These are phyloP conservation scores for Ustilago sp. DNA, from an alignment of 1,284 basidiomycete genomes.

Conservation along the genomic window DNA sequence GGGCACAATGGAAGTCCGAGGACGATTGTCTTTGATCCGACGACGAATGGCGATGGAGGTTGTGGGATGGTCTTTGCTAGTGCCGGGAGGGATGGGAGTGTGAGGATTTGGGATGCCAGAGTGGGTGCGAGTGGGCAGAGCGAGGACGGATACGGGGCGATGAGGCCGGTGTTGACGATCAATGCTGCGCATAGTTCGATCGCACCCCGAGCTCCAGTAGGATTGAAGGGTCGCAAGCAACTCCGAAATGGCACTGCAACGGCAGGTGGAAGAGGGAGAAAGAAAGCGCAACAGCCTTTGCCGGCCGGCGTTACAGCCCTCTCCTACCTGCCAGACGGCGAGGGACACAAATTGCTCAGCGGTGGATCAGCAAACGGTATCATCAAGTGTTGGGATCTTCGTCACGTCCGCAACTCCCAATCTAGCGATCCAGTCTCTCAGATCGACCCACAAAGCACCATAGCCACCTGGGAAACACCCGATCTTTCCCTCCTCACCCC, in stretches of 20 bases:
- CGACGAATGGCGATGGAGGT: constrained; percentile 37
- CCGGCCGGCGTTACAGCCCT: constrained; percentile 58
- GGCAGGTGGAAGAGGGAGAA: constrained; percentile 10
- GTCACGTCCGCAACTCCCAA: constrained; percentile 31
- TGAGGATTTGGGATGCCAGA: constrained; percentile 64
- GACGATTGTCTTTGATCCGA: constrained; percentile 63
- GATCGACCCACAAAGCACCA: constrained; percentile 12
- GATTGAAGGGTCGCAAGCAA: constrained; percentile 13
- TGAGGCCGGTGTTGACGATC: constrained; percentile 56
- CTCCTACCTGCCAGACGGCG: constrained; percentile 51
- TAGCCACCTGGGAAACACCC: constrained; percentile 30
- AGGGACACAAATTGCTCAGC: constrained; percentile 54
- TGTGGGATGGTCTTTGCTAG: constrained; percentile 58
- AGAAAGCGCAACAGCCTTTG: constrained; percentile 17
- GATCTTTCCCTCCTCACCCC: constrained; percentile 41
- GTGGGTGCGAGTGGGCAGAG: constrained; percentile 1
- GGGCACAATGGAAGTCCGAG: constrained; percentile 59
- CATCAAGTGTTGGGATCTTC: constrained; percentile 67
- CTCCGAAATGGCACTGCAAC: constrained; percentile 3
- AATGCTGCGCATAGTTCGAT: constrained; percentile 52
- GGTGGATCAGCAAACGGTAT: constrained; percentile 59
- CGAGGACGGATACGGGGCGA: constrained; percentile 5
- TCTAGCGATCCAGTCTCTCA: constrained; percentile 4
- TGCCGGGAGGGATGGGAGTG: constrained; percentile 64
- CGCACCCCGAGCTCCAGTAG: neutral